Base-by-base conservation (phyloP, 139 green algal species). In the Pedinophyceae sp. region DNA sequence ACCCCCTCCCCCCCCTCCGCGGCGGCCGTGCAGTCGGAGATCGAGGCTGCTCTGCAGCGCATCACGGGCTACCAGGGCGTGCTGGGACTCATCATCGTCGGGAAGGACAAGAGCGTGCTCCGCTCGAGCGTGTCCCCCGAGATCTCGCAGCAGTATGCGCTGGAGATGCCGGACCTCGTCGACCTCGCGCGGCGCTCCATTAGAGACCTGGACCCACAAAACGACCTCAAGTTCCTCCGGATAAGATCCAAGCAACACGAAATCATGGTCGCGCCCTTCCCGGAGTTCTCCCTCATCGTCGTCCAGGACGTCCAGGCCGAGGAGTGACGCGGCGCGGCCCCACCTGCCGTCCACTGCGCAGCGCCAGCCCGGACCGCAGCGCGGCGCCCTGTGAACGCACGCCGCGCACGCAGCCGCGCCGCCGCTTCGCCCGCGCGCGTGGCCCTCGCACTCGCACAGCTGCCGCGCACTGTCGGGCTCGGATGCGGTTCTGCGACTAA, bases 171-270 rank as follows among this genome's bases (percentile, higher is more conserved):
- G 34, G 10, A 7, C 10, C 7, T 43, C 34, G 34, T 43, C 10
- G 10, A 13, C 34, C 7, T 43, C 10, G 34, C 34, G 10, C 34
- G 34, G 34, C 10, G 10, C 13, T 43, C 10, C 34, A 43, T 43
- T 43, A 7, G 34, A 7, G 34, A 43, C 34, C 34, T 43, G 10
- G 34, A 43, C 34, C 34, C 34, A 16, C 57, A 65, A 30, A 70
- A 70, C 47, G 57, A 70, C 63, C 57, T 70, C 23, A 30, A 70
- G 40, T 70, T 70, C 38, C 48, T 70, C n/a, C 47, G 63, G 3
- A 43, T 70, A 5, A 22, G 63, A 6, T 57, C 50, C 3, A 54
- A 55, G 30, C 27, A 54, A 38, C 57, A 65, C 63, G 63, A 70
- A 50, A 65, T 70, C 38, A 54, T 70, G 47, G 54, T 72, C 24